Percentiles rank a stretch among this genome's conserved stretches.
Conservation (phyloP, 495 filamentous ascomycete species). For the Hypoxylon fragiforme region DNA sequence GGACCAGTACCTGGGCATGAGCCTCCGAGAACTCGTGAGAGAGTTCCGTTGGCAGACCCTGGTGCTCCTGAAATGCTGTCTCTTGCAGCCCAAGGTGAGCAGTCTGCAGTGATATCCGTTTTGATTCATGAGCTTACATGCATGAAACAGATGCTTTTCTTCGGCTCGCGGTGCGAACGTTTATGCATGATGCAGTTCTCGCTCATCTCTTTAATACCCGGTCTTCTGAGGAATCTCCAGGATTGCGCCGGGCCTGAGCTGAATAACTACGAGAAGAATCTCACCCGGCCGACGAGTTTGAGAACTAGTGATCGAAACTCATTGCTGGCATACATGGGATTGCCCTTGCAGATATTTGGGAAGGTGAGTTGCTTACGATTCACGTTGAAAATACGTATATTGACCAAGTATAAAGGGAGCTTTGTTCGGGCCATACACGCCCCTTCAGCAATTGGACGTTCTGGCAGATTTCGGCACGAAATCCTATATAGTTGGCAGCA, state of each 20-base stretch:
- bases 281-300: conserved; percentile 80
- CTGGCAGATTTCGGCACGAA: conserved; percentile 94
- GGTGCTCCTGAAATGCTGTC: conserved; percentile 87
- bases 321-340: conserved; percentile 87
- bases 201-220: conserved; percentile 89
- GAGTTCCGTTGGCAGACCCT: conserved; percentile 93
- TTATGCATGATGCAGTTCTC: conserved; percentile 99
- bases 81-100: conserved; percentile 90
- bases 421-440: conserved; percentile 95
- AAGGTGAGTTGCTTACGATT: conserved; percentile 60
- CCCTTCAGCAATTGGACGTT: conserved; percentile 91
- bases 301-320: conserved; percentile 90
- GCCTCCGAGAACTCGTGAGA: conserved; percentile 86
- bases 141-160: conserved; percentile 88
- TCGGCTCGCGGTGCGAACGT: conserved; percentile 89
- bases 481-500: conserved; percentile 96
- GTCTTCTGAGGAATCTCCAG: conserved; percentile 79
- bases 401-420: conserved; percentile 63
- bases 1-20: conserved; percentile 90
- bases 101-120: not conserved
- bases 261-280: conserved; percentile 74
- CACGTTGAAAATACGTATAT: not conserved
- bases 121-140: not conserved
- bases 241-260: conserved; percentile 92
- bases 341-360: conserved; percentile 93